phyloP scores from a whole-genome alignment of 1,284 basidiomycete genomes.

The Naganishia liquefaciens region DNA sequence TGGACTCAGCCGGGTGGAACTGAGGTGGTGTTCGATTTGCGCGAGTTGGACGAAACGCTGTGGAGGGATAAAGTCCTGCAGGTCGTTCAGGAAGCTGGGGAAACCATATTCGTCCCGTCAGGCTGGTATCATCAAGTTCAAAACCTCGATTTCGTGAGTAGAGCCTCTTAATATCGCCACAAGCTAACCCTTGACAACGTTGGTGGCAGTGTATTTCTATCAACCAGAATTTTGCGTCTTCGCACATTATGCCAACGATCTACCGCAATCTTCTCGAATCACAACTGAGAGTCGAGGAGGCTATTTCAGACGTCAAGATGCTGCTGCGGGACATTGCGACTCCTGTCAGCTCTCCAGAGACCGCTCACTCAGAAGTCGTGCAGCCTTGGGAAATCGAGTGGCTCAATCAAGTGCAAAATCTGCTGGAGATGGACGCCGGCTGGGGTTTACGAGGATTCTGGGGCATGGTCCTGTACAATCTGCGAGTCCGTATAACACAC shows the following conservation, averaged over 20 bases:
- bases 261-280: constrained; percentile 54
- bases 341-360: constrained; percentile 14
- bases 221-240: constrained; percentile 60
- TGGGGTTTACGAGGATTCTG: constrained; percentile 56
- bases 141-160: constrained; percentile 49
- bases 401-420: constrained; percentile 54
- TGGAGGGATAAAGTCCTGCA: constrained; percentile 41
- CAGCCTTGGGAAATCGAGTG: constrained; percentile 55
- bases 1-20: constrained; percentile 38
- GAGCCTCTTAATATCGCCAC: constrained; percentile 14
- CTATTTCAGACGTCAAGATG: constrained; percentile 56
- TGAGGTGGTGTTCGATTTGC: constrained; percentile 49
- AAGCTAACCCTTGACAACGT: not conserved
- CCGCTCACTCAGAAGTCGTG: constrained; percentile 20
- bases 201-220: constrained; percentile 54
- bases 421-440: constrained; percentile 56
- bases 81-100: constrained; percentile 49
- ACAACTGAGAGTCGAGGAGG: constrained; percentile 51
- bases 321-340: constrained; percentile 46
- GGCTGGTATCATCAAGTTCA: constrained; percentile 56
- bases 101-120: constrained; percentile 57
- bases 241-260: constrained; percentile 55
- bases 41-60: constrained; percentile 44
- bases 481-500: constrained; percentile 39
- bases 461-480: constrained; percentile 43